Evolutionary conservation across 73 alveolate species (phyloP).

Genomic region (Paramecium primaurelia): DNA sequence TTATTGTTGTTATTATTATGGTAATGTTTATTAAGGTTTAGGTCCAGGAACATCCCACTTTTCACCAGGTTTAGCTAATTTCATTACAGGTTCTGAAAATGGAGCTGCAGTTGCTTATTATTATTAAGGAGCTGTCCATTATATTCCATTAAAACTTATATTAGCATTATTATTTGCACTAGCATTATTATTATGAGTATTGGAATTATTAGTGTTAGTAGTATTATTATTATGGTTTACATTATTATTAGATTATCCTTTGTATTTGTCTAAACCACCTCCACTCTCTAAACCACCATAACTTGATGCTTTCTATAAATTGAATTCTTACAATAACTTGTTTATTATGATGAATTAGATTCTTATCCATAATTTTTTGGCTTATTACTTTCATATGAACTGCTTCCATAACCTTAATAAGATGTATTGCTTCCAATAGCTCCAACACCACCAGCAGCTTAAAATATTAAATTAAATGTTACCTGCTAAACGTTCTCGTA

Average conservation of each 20-base stretch:
- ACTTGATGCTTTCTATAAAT: not conserved
- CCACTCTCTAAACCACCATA: constrained; percentile 9
- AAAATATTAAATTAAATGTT: not conserved
- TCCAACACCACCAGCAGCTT: constrained; percentile 42
- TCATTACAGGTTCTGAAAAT: constrained; percentile 16
- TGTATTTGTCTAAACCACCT: constrained; percentile 33
- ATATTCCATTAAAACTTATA: not conserved
- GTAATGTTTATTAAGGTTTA: not conserved
- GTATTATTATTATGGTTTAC: not conserved
- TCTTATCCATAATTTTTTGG: not conserved
- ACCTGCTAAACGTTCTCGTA: constrained; percentile 36
- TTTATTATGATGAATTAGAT: not conserved
- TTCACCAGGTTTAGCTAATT: constrained; percentile 43
- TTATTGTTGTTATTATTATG: not conserved
- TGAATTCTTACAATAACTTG: not conserved
- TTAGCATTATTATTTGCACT: not conserved
- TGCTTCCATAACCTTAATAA: not conserved
- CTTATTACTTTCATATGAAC: not conserved
- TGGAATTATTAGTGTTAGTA: not conserved
- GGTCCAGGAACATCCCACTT: constrained; percentile 48
- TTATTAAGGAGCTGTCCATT: not conserved
- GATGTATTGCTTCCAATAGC: constrained; percentile 28
- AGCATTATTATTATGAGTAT: not conserved
- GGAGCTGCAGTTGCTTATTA: not conserved
- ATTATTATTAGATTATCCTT: not conserved